phyloP scores from a whole-genome alignment of 2,329 filamentous ascomycete genomes.

The Zymoseptoria tritici region DNA sequence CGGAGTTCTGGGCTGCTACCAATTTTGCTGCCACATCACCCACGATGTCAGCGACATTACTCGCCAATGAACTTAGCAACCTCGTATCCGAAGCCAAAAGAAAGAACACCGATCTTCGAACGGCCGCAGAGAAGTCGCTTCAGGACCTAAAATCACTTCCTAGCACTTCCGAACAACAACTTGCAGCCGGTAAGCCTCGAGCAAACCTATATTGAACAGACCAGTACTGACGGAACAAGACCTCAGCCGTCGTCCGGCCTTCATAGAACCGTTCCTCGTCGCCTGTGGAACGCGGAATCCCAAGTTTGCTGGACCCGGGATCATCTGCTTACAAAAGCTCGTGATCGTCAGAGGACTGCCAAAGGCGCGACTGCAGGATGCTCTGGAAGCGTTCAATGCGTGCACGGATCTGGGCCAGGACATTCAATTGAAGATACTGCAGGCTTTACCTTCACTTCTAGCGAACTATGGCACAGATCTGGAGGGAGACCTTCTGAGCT shows the following conservation, averaged over 20 bases:
- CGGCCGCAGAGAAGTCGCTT: conserved; percentile 86
- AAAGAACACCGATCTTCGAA: conserved; percentile 83
- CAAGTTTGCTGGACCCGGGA: conserved; percentile 77
- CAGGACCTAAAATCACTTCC: conserved; percentile 76
- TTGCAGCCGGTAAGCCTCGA: conserved; percentile 54
- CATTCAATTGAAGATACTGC: conserved; percentile 90
- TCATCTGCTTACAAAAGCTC: conserved; percentile 69
- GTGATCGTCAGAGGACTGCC: conserved; percentile 77
- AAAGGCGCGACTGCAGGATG: conserved; percentile 69
- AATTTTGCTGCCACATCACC: neutral
- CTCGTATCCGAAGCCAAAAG: conserved; percentile 68
- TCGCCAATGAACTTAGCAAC: conserved; percentile 26
- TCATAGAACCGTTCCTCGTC: conserved; percentile 89
- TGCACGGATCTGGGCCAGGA: conserved; percentile 68
- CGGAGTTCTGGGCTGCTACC: neutral
- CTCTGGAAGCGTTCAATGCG: conserved; percentile 80
- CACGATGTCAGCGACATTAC: conserved; percentile 25
- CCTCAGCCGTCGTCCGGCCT: conserved; percentile 70
- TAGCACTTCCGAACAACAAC: conserved; percentile 66
- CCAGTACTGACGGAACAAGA: conserved; percentile 50
- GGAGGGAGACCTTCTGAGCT: conserved; percentile 71
- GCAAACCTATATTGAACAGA: neutral
- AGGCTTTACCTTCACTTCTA: conserved; percentile 78
- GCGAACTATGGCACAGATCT: conserved; percentile 84
- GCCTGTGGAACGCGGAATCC: conserved; percentile 85